phyloP scores from a whole-genome alignment of 305 asterid species.

The Petunia hybrid region DNA sequence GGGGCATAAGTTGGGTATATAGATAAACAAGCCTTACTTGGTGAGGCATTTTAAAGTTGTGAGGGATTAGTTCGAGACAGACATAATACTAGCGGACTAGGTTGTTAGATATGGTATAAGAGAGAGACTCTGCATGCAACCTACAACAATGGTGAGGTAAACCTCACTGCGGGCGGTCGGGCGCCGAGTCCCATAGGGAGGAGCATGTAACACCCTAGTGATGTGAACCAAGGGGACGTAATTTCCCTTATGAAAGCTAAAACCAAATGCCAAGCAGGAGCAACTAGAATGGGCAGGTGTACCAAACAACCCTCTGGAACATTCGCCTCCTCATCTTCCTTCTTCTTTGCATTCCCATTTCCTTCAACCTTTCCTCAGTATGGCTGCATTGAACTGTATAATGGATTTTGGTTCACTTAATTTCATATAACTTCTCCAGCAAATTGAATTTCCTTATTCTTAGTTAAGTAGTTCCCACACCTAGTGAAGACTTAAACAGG shows the following conservation, averaged over 20 bases:
- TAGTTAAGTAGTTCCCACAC: neutral
- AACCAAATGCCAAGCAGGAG: neutral
- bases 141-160: neutral
- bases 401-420: neutral
- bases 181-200: neutral
- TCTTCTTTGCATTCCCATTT: neutral
- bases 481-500: neutral
- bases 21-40: neutral
- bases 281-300: neutral
- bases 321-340: neutral
- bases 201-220: constrained; percentile 13
- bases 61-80: neutral
- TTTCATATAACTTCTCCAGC: constrained; percentile 1
- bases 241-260: neutral
- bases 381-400: neutral
- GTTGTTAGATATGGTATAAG: constrained; percentile 2
- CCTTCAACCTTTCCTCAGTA: neutral
- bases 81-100: neutral
- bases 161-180: neutral
- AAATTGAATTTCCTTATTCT: neutral
- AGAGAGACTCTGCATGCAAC: neutral
- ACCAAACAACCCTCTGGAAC: neutral
- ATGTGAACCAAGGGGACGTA: neutral
- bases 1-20: neutral
- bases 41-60: neutral